Base-by-base conservation (phyloP, 2,329 filamentous ascomycete genomes). In the Fusarium haematococcum region DNA sequence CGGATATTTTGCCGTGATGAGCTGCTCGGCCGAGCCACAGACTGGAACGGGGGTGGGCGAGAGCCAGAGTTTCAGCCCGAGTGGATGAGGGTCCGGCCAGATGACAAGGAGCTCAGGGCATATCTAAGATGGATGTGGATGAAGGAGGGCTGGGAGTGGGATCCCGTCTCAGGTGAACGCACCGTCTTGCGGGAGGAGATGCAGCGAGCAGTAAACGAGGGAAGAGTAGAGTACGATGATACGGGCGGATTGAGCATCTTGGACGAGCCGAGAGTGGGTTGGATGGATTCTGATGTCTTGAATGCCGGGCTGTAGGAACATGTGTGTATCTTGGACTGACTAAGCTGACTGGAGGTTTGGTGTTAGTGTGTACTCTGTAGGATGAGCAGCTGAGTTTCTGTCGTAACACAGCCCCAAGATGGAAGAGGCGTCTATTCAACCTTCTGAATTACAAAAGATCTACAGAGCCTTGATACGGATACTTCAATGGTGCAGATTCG, bases 51-150 rank as follows among this genome's bases (percentile, higher is more conserved):
- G 2, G 85, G 83, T 77, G 80, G 89, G 75, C 73, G 84, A 77
- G 74, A 84, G 78, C 69, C 82, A 61, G 85, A 86, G 16, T 95
- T 95, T 79, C 91, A 95, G 77, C 94, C 95, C 0, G 95, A 98
- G 82, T 98, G 95, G 95, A 97, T 95, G 88, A 89, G 94, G 4
- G 95, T 98, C 1, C 80, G 93, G 58, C 95, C 95, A 0, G 84
- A 87, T 50, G 95, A 98, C 82, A 98, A 98, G 83, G 95, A 98
- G 82, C 85, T 98, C n/a, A 88, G 94, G 50, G 95, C 94, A 0
- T 98, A 91, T 83, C 83, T 98, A 78, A 88, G 92, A 43, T 98
- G 95, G 95, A 94, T 95, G 90, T 98, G 95, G 95, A 89, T 97
- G 84, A 91, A 92, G 54, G 94, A 97, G 78, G 94, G 95, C 0